Evolutionary conservation across 495 filamentous ascomycete species (phyloP).

Genomic region (Mytilinidion resinicola): DNA sequence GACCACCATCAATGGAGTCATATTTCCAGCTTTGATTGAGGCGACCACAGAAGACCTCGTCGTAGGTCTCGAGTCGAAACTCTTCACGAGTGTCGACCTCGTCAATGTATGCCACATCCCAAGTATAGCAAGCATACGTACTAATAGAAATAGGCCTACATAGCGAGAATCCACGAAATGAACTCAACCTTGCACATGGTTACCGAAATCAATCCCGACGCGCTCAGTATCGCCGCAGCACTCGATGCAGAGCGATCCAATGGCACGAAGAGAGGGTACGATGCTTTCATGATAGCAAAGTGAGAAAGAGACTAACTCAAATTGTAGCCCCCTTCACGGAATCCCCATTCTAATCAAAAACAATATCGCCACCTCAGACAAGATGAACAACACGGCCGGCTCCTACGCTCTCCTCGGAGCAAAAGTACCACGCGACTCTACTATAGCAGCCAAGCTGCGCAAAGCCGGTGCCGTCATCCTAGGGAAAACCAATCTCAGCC

Average conservation of each 20-base stretch:
- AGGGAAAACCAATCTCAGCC: slow-evolving; percentile 49
- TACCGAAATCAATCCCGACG: slow-evolving; percentile 54
- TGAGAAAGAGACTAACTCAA: background rate
- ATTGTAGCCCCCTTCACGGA: slow-evolving; percentile 52
- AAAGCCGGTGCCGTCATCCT: slow-evolving; percentile 40
- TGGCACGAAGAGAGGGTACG: slow-evolving; percentile 42
- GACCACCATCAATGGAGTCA: background rate
- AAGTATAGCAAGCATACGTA: background rate
- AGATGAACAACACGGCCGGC: slow-evolving; percentile 63
- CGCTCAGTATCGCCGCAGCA: slow-evolving; percentile 44
- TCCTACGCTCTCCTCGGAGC: slow-evolving; percentile 46
- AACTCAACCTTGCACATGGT: slow-evolving; percentile 47
- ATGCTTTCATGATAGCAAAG: background rate
- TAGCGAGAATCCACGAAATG: slow-evolving; percentile 47
- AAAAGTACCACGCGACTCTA: slow-evolving; percentile 30
- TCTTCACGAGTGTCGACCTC: slow-evolving; percentile 54
- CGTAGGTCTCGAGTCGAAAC: slow-evolving; percentile 41
- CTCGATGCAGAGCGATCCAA: slow-evolving; percentile 47
- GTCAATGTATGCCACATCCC: slow-evolving; percentile 32
- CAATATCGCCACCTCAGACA: slow-evolving; percentile 64
- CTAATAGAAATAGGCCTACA: slow-evolving; percentile 41
- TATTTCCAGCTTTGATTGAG: slow-evolving; percentile 44
- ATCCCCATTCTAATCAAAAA: slow-evolving; percentile 65
- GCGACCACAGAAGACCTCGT: slow-evolving; percentile 47
- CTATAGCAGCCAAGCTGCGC: slow-evolving; percentile 36